phyloP scores from a whole-genome alignment of 768 basidiomycete species.

The Naganishia friedmannii region DNA sequence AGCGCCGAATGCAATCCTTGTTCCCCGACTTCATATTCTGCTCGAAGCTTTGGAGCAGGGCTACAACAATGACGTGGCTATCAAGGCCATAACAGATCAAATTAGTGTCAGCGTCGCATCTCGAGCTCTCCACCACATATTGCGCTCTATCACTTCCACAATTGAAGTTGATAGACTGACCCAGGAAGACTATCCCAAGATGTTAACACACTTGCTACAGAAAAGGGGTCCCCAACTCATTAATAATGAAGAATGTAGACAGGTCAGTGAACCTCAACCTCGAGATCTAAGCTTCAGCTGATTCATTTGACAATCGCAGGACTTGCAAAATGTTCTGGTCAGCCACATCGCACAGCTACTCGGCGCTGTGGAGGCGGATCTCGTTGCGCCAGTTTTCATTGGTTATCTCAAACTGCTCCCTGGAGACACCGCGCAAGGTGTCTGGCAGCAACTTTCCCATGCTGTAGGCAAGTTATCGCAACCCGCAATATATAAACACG shows the following conservation, averaged over 20 bases:
- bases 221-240: neutral
- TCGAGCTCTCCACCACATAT: slow-evolving; percentile 2
- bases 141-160: neutral
- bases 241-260: neutral
- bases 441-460: slow-evolving; percentile 19
- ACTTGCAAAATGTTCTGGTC: slow-evolving; percentile 5
- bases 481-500: slow-evolving; percentile 32
- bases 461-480: slow-evolving; percentile 22
- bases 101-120: slow-evolving; percentile 6
- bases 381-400: slow-evolving; percentile 13
- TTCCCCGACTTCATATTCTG: slow-evolving; percentile 16
- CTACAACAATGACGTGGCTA: neutral
- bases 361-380: neutral
- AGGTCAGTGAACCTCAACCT: neutral
- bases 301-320: neutral
- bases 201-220: slow-evolving; percentile 4
- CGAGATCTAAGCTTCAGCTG: neutral
- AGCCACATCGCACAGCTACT: neutral
- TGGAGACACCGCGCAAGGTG: neutral
- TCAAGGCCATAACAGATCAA: slow-evolving; percentile 3
- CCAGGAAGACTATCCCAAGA: slow-evolving; percentile 20
- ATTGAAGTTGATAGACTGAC: neutral
- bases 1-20: neutral
- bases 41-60: slow-evolving; percentile 30
- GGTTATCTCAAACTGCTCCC: slow-evolving; percentile 3